Evolutionary conservation across 208 protist species (phyloP).

Genomic region (Tritrichomonas foetus): DNA sequence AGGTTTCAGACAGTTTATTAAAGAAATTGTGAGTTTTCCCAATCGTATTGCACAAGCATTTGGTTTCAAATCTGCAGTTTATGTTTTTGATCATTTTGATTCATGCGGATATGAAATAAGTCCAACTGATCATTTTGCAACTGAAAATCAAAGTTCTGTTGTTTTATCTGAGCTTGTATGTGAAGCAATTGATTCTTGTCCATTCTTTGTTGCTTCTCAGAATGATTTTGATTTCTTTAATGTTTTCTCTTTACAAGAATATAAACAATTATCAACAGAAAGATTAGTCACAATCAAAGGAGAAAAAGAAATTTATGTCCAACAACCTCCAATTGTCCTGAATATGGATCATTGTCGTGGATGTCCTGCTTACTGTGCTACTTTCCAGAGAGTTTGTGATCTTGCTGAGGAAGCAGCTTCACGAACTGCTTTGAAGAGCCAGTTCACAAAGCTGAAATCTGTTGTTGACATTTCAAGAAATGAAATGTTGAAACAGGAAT

Average conservation of each 20-base stretch:
- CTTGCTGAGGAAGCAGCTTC: neutral
- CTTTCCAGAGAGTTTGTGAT: neutral
- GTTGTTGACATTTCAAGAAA: neutral
- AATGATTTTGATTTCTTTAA: constrained; percentile 1
- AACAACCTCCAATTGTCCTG: neutral
- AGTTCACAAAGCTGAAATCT: neutral
- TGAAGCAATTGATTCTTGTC: neutral
- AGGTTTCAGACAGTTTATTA: neutral
- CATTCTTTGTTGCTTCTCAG: neutral
- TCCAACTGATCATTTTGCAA: neutral
- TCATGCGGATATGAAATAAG: neutral
- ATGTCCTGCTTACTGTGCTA: neutral
- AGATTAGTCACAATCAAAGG: neutral
- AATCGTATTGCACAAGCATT: neutral
- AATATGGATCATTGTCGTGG: neutral
- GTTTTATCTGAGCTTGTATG: neutral
- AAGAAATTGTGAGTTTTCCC: neutral
- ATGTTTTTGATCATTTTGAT: neutral
- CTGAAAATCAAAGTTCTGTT: neutral
- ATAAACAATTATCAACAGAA: neutral
- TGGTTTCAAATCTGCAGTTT: neutral
- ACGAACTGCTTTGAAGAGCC: too few species aligned
- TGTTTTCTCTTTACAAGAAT: neutral
- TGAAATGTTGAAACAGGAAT: neutral
- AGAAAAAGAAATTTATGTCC: neutral